Base-by-base conservation (phyloP, 2,329 filamentous ascomycete genomes). In the Fusarium camptoceras region DNA sequence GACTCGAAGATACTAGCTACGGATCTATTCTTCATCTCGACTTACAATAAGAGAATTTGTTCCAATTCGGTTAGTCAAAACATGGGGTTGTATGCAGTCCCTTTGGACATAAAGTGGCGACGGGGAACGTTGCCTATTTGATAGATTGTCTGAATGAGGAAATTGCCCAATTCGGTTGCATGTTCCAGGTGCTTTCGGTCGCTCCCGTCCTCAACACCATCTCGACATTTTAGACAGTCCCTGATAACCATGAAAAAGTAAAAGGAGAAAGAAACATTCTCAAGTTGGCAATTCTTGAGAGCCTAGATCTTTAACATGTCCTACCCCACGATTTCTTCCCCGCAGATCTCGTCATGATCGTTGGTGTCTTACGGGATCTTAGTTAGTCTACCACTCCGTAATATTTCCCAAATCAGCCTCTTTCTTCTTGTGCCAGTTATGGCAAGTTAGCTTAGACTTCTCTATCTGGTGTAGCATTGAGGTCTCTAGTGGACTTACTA, bases 151-250 rank as follows among this genome's bases (percentile, higher is more conserved):
- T 37, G 34, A n/a, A 37, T 37, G 43, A 57, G 53, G 50, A 50
- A 70, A 43, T 54, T 70, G 18, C 66, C 56, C 42, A 34, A 55
- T 58, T 41, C 9, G 66, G 66, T 37, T 31, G 12, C 18, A 27
- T 9, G 28, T 20, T 51, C 24, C 20, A 37, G 48, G 22, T 14
- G 11, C 28, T 25, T 28, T 31, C 12, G 27, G 39, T n/a, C 20
- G 24, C 27, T 20, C 47, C 30, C 39, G 34, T 37, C 34, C 34
- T 37, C 34, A n/a, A n/a, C 34, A 30, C 43, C 28, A 49, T n/a
- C 28, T 25, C 28, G 9, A 49, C 30, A 5, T 22, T 24, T 14
- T n/a, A n/a, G 34, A 37, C 16, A 37, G 34, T n/a, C 9, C 9
- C 10, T n/a, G 34, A 12, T 37, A 12, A n/a, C 18, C 34, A n/a